Evolutionary conservation across 352 stramenopile species (phyloP), one percentile per base, ranked within the genome.

Genomic region (Globisporangium iwayamae): DNA sequence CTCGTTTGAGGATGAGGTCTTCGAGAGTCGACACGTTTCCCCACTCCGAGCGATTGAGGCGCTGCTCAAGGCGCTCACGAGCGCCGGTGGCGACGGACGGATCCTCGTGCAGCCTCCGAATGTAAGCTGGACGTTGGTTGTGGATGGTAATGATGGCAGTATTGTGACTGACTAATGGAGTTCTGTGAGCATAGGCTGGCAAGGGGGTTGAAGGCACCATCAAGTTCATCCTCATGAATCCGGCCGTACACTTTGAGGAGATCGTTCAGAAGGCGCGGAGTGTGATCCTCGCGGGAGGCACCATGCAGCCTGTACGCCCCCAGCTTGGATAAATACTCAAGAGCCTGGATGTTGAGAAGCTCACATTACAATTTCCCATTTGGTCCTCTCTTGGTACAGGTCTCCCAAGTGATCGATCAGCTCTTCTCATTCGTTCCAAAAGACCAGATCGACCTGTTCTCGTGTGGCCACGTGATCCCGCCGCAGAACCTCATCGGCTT

Each of bases 401-500:
- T 98, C 78, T 85, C 85, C 46, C 73, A 96, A 98, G 86, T 99
- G n/a, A 87, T 98, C 50, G 81, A 87, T 39, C 91, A 98, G 64
- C 80, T 99, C 1, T 98, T 99, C 59, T 83, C 90, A 20, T 76
- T 76, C 9, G 58, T 98, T 0, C 71, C 81, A n/a, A 62, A 56
- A 30, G 66, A 80, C 45, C 60, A 76, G 1, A 84, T 99, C n/a
- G 89, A 96, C 61, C 71, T 98, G 2, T 99, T 99, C 75, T 98
- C 96, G 0, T 99, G 97, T 65, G 96, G 94, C n/a, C 98, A 99
- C 73, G 97, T 99, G 1, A 98, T 99, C 69, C 89, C 96, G 55
- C 74, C 82, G 0, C 76, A 90, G 62, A 98, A 99, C 72, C 82
- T 99, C 25, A 47, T 93, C 2, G 83, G 79, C 18, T 89, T 91